phyloP scores from a whole-genome alignment of 345 rosid species.

The Citrus sp. region DNA sequence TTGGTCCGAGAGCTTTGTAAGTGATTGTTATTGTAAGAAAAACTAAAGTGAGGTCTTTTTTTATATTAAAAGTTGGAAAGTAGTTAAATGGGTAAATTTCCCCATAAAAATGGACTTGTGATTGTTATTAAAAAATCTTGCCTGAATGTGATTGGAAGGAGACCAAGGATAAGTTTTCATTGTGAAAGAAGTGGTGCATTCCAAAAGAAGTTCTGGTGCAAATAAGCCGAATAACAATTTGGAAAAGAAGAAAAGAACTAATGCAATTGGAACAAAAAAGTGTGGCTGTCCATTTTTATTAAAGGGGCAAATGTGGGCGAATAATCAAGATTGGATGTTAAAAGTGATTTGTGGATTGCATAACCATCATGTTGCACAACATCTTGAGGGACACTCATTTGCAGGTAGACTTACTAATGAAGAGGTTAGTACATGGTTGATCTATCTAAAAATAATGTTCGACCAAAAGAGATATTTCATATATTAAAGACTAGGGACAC shows the following conservation, averaged over 20 bases:
- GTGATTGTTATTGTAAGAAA: no score
- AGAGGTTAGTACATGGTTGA: constrained; percentile 7
- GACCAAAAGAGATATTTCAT: constrained; percentile 8
- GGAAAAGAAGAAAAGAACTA: neutral
- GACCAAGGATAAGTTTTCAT: constrained; percentile 9
- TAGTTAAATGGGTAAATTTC: no score
- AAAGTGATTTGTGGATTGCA: constrained; percentile 16
- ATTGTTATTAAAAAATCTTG: constrained; percentile 2
- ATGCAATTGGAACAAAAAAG: constrained; percentile 7
- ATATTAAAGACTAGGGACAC: constrained; percentile 1
- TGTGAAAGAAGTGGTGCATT: constrained; percentile 15
- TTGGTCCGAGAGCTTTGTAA: no score
- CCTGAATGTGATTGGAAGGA: constrained; percentile 1
- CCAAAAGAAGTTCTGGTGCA: neutral
- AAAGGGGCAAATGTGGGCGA: neutral
- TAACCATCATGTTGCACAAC: constrained; percentile 1
- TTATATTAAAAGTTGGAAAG: no score
- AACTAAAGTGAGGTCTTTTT: no score
- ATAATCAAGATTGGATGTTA: constrained; percentile 8
- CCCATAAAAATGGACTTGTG: constrained; percentile 4
- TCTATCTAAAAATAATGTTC: constrained; percentile 3
- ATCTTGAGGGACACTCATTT: constrained; percentile 3
- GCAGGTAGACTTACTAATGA: constrained; percentile 5
- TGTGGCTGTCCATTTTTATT: constrained; percentile 9
- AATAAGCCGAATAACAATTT: neutral